These are phyloP conservation scores for Wilcoxina mikolae DNA, from an alignment of 495 filamentous ascomycete genomes.

Conservation along the genomic window DNA sequence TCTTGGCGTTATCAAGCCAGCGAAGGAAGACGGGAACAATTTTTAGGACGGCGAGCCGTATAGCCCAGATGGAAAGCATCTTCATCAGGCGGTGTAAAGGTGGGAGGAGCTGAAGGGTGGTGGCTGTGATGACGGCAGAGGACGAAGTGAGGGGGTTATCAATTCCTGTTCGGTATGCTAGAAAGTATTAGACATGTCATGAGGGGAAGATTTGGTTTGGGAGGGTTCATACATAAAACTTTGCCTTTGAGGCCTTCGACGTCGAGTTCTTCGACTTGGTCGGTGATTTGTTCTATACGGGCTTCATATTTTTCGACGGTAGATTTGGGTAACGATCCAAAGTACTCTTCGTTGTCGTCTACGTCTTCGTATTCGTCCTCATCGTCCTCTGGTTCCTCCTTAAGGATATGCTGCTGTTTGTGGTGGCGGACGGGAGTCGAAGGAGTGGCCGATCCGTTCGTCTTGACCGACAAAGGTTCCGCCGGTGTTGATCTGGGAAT, in stretches of 20 bases:
- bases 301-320: conserved; percentile 52
- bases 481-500: background rate
- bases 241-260: conserved; percentile 84
- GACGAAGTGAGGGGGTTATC: conserved; percentile 44
- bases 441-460: background rate
- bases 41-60: conserved; percentile 57
- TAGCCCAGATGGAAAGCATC: conserved; percentile 58
- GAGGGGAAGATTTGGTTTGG: conserved; percentile 43
- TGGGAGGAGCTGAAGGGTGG: conserved; percentile 71
- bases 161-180: conserved; percentile 38
- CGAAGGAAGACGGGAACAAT: conserved; percentile 53
- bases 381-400: conserved; percentile 4
- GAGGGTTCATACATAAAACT: conserved; percentile 47
- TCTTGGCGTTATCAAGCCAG: conserved; percentile 35
- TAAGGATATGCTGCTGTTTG: background rate
- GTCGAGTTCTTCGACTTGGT: conserved; percentile 62
- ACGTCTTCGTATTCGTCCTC: conserved; percentile 48
- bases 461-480: background rate
- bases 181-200: conserved; percentile 29
- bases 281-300: conserved; percentile 61
- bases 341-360: conserved; percentile 46
- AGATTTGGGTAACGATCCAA: conserved; percentile 50
- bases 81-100: conserved; percentile 56
- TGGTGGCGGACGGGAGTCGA: background rate
- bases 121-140: conserved; percentile 76